Evolutionary conservation across 305 asterid species (phyloP).

Genomic region (Rubia peregrina): DNA sequence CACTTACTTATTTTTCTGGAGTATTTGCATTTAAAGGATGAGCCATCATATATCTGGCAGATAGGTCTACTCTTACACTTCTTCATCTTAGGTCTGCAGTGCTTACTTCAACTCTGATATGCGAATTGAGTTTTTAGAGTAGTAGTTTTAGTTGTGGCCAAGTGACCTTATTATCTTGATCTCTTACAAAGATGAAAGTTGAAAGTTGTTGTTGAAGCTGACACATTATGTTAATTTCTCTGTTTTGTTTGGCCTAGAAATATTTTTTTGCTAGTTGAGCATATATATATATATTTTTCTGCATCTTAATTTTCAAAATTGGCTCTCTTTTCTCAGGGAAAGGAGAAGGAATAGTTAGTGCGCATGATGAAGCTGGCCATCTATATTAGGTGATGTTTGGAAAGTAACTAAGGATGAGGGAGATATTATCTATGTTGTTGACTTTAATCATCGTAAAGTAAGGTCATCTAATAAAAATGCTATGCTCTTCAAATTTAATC

Average conservation of each 20-base stretch:
- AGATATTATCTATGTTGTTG: slow-evolving; percentile 96
- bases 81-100: slow-evolving; percentile 9
- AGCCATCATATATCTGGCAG: slow-evolving; percentile 81
- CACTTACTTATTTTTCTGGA: no score
- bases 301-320: slow-evolving; percentile 17
- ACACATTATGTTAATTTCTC: background rate
- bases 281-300: background rate
- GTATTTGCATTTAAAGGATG: no score
- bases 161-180: background rate
- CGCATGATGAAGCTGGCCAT: slow-evolving; percentile 98
- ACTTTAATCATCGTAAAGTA: slow-evolving; percentile 95
- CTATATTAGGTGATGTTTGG: slow-evolving; percentile 92
- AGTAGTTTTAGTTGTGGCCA: background rate
- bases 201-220: background rate
- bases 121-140: background rate
- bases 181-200: background rate
- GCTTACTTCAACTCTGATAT: slow-evolving; percentile 9
- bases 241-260: background rate
- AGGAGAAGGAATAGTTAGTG: slow-evolving; percentile 98
- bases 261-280: background rate
- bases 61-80: slow-evolving; percentile 12
- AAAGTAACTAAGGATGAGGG: slow-evolving; percentile 93
- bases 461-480: slow-evolving; percentile 36
- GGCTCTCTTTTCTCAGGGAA: slow-evolving; percentile 43
- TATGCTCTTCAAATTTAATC: slow-evolving; percentile 14